Evolutionary conservation across 768 basidiomycete genomes (phyloP), one percentile per base, ranked within the genome.

Genomic region (Hygrocybe coccinea): DNA sequence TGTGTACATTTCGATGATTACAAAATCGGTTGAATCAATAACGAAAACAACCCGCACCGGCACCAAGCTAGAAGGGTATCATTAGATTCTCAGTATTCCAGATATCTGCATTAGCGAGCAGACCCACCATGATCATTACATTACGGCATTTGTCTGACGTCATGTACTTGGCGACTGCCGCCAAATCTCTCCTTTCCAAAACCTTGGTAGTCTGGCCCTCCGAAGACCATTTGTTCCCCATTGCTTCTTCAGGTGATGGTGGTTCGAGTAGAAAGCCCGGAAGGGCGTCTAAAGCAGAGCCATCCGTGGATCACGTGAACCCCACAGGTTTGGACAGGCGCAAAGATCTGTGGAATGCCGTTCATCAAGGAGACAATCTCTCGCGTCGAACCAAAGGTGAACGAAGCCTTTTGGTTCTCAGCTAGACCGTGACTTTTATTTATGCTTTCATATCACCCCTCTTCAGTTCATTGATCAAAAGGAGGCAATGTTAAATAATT

Each of bases 81-180:
- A 24, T 10, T 21, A 12, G 15, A 50, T 24, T 8, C 19, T 12
- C 6, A 36, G 52, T 35, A 34, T 35, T 38, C 15, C 15, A 36
- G n/a, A 17, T 5, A 51, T 17, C 17, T 7, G 22, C 39, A 29
- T 8, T 29, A 29, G 4, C 29, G 8, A 3, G 54, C 53, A 54
- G 46, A 67, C 78, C 61, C 57, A 89, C 89, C 88, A 91, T 88
- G 51, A 91, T 73, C 55, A 84, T 81, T 11, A 91, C 21, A 36
- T 82, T 85, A 59, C 76, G 80, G 71, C 89, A 91, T 55, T 75
- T 69, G 33, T 81, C 74, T 1, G 87, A 87, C 57, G 83, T 74
- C 59, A 91, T 86, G 69, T 86, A 88, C 56, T 83, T 76, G 3
- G 83, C 86, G 9, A 90, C 39, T 49, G 70, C 61, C 6, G 63